Conservation (phyloP, 1,139 yeast species). For the Candida labiduridarum region DNA sequence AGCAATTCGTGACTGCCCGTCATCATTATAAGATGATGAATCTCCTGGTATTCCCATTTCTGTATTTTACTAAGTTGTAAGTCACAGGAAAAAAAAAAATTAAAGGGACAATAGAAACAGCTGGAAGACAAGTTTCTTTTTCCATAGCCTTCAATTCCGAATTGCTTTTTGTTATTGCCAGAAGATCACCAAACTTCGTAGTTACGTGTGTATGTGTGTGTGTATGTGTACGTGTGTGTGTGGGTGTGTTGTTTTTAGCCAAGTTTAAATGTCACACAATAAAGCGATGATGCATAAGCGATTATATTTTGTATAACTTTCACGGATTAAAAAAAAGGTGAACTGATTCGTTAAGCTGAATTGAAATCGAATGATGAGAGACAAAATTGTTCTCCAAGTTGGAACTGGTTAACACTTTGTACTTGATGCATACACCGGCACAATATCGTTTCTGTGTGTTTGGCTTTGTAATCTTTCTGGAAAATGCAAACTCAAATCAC, state of each 20-base stretch:
- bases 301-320: not conserved
- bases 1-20: not conserved
- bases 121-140: not conserved
- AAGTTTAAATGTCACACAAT: not conserved
- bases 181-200: not conserved
- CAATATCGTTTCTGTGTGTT: not conserved
- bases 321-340: no score
- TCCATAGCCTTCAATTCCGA: not conserved
- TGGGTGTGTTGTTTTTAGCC: not conserved
- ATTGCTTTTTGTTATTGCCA: not conserved
- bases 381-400: not conserved
- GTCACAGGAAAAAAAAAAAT: not conserved
- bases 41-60: not conserved
- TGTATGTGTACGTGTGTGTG: not conserved
- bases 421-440: not conserved
- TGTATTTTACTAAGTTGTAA: not conserved
- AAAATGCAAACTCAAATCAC: not conserved
- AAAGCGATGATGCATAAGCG: conserved; percentile 3
- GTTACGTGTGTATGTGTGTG: not conserved
- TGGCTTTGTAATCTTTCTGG: not conserved
- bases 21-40: not conserved
- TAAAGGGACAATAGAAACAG: not conserved
- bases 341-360: not conserved
- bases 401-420: not conserved
- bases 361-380: not conserved